These are phyloP conservation scores for Diplogelasinospora grovesii DNA, from an alignment of 495 filamentous ascomycete species.

Conservation along the genomic window DNA sequence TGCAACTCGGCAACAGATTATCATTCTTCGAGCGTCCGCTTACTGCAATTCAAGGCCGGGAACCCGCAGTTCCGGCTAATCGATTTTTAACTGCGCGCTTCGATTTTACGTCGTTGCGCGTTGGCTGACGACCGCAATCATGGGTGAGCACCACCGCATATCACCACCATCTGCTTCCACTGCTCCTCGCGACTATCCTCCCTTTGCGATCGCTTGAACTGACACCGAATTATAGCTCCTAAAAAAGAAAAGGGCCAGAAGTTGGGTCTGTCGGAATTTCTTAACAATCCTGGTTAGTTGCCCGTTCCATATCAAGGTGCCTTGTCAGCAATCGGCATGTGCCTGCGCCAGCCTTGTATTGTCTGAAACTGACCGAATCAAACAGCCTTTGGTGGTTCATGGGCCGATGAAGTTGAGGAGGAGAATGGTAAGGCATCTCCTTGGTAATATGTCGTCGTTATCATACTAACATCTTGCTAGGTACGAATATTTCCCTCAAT, in stretches of 20 bases:
- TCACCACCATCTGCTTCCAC: constrained; percentile 4
- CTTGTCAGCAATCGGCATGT: not conserved
- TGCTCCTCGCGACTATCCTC: constrained; percentile 3
- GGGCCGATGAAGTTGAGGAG: constrained; percentile 98
- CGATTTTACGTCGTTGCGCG: constrained; percentile 37
- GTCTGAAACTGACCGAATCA: constrained; percentile 12
- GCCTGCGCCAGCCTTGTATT: not conserved
- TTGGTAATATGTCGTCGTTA: constrained; percentile 1
- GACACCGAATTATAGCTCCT: constrained; percentile 57
- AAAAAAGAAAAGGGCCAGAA: constrained; percentile 83
- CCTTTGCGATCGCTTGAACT: constrained; percentile 20
- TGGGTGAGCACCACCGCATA: constrained; percentile 58
- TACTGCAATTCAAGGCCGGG: constrained; percentile 4
- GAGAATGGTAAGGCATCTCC: constrained; percentile 53
- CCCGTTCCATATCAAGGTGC: constrained; percentile 21
- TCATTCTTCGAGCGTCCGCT: not conserved
- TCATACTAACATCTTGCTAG: too few species aligned
- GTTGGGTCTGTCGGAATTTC: constrained; percentile 88
- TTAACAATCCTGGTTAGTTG: constrained; percentile 72
- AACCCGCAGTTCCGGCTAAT: constrained; percentile 10
- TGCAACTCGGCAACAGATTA: constrained; percentile 1
- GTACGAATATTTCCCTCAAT: too few species aligned
- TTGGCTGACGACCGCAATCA: constrained; percentile 62
- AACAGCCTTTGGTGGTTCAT: constrained; percentile 74
- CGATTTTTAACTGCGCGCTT: constrained; percentile 34